These are phyloP conservation scores for Colletotrichum orbiculare DNA, from an alignment of 2,329 filamentous ascomycete species.

Conservation along the genomic window DNA sequence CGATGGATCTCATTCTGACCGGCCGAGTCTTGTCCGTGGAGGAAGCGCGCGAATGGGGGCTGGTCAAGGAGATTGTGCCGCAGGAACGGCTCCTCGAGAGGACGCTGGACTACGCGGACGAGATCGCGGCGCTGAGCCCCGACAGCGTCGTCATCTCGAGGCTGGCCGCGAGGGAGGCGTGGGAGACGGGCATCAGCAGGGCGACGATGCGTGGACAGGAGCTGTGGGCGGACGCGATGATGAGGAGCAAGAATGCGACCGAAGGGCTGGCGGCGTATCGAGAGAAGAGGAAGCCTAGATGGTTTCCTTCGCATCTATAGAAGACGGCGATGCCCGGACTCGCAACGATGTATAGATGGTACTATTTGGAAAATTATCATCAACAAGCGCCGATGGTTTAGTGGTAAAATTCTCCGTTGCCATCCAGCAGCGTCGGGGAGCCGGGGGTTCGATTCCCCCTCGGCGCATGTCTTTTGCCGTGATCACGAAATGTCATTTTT, in stretches of 20 bases:
- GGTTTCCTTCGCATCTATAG: constrained; percentile 41
- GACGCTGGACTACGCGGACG: constrained; percentile 43
- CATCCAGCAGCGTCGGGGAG: constrained; percentile 35
- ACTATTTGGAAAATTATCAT: no score
- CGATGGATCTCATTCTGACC: constrained; percentile 47
- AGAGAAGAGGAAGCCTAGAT: constrained; percentile 46
- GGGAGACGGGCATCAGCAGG: constrained; percentile 48
- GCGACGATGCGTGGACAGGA: constrained; percentile 48
- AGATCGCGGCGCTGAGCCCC: constrained; percentile 46
- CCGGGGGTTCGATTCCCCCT: constrained; percentile 37
- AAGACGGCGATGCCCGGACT: neutral
- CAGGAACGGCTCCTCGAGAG: constrained; percentile 44
- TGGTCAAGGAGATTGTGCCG: constrained; percentile 44
- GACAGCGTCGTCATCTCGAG: constrained; percentile 49
- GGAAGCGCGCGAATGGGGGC: constrained; percentile 47
- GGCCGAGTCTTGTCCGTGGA: constrained; percentile 41
- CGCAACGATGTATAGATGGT: no score
- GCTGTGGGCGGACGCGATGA: constrained; percentile 44
- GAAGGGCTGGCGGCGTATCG: constrained; percentile 45
- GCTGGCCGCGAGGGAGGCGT: constrained; percentile 46
- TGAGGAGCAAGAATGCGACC: constrained; percentile 43
- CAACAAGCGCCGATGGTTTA: constrained; percentile 34
- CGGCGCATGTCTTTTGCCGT: constrained; percentile 3
- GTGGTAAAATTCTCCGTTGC: constrained; percentile 38
- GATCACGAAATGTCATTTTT: neutral